These are phyloP conservation scores for rapeseed (Brassica napus) DNA, from an alignment of 345 rosid genomes.

Conservation along the genomic window DNA sequence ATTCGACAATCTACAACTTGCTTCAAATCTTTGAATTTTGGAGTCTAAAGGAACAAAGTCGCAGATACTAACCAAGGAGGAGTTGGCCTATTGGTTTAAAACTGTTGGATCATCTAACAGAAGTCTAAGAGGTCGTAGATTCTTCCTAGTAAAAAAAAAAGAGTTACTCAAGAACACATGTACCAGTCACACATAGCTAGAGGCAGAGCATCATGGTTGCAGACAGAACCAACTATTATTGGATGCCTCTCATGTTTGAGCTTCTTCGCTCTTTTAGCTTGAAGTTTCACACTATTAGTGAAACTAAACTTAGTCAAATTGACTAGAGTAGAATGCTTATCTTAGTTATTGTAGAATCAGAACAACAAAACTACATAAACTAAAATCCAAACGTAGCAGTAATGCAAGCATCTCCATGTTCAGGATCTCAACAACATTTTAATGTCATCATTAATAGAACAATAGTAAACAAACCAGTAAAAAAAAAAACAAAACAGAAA, in stretches of 20 bases:
- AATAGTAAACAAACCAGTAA: slow-evolving; percentile 18
- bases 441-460: neutral
- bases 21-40: neutral
- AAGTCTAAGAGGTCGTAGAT: neutral
- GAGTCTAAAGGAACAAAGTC: neutral
- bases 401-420: neutral
- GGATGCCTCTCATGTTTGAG: neutral
- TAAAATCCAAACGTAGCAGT: neutral
- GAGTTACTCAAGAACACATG: neutral
- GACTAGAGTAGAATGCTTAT: neutral
- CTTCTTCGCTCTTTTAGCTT: neutral
- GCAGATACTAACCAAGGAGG: neutral
- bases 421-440: neutral
- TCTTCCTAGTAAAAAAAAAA: neutral
- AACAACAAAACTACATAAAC: neutral
- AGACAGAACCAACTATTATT: neutral
- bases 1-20: neutral
- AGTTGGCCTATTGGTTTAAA: neutral
- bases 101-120: neutral
- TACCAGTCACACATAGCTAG: neutral
- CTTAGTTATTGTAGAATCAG: neutral
- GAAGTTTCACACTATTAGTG: neutral
- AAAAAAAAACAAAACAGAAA: neutral
- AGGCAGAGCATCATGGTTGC: neutral
- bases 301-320: neutral